These are phyloP conservation scores for Mortierella sp. DNA, from an alignment of 371 early-diverging fungal genomes.

Conservation along the genomic window DNA sequence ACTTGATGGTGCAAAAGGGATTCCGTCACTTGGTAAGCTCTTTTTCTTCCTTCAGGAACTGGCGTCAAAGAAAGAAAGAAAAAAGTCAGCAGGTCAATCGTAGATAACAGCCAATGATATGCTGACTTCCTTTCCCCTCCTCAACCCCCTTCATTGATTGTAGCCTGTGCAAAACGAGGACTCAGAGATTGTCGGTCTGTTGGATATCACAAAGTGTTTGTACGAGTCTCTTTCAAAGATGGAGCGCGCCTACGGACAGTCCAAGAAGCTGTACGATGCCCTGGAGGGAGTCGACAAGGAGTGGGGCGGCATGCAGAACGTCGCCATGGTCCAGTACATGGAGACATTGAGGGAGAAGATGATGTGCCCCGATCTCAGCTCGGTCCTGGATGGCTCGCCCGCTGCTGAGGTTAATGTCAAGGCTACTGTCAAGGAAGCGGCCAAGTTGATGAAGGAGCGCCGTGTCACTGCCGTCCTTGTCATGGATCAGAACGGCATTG, in stretches of 20 bases:
- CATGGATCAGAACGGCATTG: constrained; percentile 78
- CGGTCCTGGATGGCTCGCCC: constrained; percentile 79
- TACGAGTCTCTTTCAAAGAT: constrained; percentile 96
- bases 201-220: constrained; percentile 96
- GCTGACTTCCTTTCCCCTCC: not conserved
- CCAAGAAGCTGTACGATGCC: constrained; percentile 89
- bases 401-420: constrained; percentile 84
- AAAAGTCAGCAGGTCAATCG: not conserved
- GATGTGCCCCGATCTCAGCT: constrained; percentile 89
- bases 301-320: constrained; percentile 73
- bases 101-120: not conserved
- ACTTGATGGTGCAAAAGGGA: constrained; percentile 92
- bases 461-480: constrained; percentile 94
- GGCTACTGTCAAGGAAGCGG: constrained; percentile 91
- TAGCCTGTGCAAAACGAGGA: constrained; percentile 94
- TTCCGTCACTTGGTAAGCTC: constrained; percentile 90
- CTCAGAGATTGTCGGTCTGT: constrained; percentile 92
- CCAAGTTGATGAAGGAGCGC: constrained; percentile 86
- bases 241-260: constrained; percentile 93
- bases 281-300: constrained; percentile 94
- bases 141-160: not conserved
- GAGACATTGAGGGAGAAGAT: constrained; percentile 81
- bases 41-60: not conserved
- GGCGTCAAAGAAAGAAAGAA: not conserved
- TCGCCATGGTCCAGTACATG: constrained; percentile 75